Evolutionary conservation across 2,329 filamentous ascomycete species (phyloP).

Genomic region (Karstenula rhodostoma): DNA sequence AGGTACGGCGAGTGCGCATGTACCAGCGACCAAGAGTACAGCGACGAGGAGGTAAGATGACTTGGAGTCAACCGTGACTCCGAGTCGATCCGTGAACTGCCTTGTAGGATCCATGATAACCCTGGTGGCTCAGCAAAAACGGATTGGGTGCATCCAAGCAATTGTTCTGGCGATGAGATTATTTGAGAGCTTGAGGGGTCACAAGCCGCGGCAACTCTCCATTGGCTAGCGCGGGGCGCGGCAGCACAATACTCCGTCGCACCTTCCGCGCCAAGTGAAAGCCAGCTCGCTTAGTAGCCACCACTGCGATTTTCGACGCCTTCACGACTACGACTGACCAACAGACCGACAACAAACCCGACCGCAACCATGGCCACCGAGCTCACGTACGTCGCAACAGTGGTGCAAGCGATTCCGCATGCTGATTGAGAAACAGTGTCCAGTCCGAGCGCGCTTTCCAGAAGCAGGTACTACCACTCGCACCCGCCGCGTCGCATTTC

Average conservation of each 20-base stretch:
- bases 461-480: conserved; percentile 64
- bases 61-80: conserved; percentile 43
- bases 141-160: neutral
- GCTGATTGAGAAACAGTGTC: conserved; percentile 74
- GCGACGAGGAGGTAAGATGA: conserved; percentile 39
- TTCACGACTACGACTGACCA: conserved; percentile 28
- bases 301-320: conserved; percentile 25
- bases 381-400: conserved; percentile 48
- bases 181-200: conserved; percentile 9
- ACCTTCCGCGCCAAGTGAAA: neutral
- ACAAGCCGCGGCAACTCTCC: conserved; percentile 9
- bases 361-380: conserved; percentile 55
- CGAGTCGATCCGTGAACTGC: conserved; percentile 34
- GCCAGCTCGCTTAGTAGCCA: conserved; percentile 22
- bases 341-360: conserved; percentile 45
- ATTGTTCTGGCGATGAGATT: neutral
- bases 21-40: conserved; percentile 40
- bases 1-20: conserved; percentile 40
- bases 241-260: conserved; percentile 15
- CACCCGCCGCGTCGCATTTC: conserved; percentile 19
- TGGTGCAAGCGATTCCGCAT: conserved; percentile 15
- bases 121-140: neutral
- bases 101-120: conserved; percentile 28
- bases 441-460: conserved; percentile 99
- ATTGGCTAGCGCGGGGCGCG: conserved; percentile 15